These are phyloP conservation scores for Cercospora zeina DNA, from an alignment of 2,329 filamentous ascomycete genomes.

Conservation along the genomic window DNA sequence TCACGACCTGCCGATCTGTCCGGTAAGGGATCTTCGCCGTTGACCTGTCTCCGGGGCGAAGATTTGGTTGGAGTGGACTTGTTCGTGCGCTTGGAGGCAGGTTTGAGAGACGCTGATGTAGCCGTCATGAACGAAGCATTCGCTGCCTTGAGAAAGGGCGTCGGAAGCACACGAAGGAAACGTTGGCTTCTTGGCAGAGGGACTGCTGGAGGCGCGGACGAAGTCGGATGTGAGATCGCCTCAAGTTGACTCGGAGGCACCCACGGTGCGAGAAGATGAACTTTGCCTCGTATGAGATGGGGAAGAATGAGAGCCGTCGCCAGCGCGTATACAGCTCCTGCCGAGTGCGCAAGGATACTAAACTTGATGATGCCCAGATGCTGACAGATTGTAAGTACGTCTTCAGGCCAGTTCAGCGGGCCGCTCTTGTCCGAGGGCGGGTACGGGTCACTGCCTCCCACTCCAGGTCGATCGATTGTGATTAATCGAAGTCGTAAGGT, in stretches of 20 bases:
- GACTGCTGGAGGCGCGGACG: constrained; percentile 68
- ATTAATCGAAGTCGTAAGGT: constrained; percentile 87
- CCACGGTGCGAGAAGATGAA: constrained; percentile 94
- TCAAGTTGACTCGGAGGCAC: constrained; percentile 94
- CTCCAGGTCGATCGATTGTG: constrained; percentile 88
- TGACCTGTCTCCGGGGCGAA: constrained; percentile 20
- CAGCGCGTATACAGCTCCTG: constrained; percentile 95
- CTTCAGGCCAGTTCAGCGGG: constrained; percentile 89
- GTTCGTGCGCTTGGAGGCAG: constrained; percentile 35
- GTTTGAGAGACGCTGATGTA: constrained; percentile 61
- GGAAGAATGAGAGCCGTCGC: constrained; percentile 94
- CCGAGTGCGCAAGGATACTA: constrained; percentile 92
- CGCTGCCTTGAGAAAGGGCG: constrained; percentile 86
- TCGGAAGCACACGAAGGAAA: constrained; percentile 84
- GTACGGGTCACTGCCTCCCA: constrained; percentile 87
- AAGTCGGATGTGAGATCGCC: constrained; percentile 56
- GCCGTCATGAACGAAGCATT: constrained; percentile 95
- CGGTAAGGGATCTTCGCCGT: constrained; percentile 25
- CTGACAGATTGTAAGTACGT: constrained; percentile 93
- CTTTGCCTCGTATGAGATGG: constrained; percentile 88
- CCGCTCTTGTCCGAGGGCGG: constrained; percentile 73
- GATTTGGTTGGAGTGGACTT: constrained; percentile 22
- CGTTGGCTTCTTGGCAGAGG: constrained; percentile 89
- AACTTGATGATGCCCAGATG: constrained; percentile 91
- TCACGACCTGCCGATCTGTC: constrained; percentile 32